Evolutionary conservation across 345 rosid genomes (phyloP).

Genomic region (Pistacia atlantica): DNA sequence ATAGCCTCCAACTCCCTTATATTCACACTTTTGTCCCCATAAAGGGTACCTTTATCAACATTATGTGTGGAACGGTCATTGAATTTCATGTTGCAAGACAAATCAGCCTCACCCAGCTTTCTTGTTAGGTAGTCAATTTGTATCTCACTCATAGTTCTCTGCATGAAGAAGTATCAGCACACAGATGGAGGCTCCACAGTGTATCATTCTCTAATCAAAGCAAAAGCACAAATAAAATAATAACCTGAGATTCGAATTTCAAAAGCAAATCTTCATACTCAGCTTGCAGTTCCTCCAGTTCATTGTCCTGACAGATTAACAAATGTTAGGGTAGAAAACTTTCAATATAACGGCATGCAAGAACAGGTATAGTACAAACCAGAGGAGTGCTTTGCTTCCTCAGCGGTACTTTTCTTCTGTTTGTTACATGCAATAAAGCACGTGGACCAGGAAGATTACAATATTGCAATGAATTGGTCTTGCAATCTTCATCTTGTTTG

Average conservation of each 20-base stretch:
- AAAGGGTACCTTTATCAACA: conserved; percentile 22
- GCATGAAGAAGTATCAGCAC: conserved; percentile 14
- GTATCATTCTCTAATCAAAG: neutral
- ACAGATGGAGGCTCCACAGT: neutral
- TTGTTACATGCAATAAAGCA: conserved; percentile 74
- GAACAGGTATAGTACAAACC: conserved; percentile 55
- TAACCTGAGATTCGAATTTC: conserved; percentile 71
- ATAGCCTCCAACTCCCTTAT: conserved; percentile 64
- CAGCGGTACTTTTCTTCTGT: conserved; percentile 64
- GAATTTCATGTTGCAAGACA: conserved; percentile 24
- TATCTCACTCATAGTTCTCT: conserved; percentile 65
- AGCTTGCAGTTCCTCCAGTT: conserved; percentile 44
- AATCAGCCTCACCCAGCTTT: conserved; percentile 48
- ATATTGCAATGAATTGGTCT: conserved; percentile 36
- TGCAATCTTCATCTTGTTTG: conserved; percentile 43
- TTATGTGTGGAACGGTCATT: conserved; percentile 24
- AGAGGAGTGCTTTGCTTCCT: conserved; percentile 50
- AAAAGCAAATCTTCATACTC: conserved; percentile 72
- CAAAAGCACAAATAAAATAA: conserved; percentile 17
- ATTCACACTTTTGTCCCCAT: conserved; percentile 39
- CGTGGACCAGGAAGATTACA: conserved; percentile 70
- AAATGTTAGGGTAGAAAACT: conserved; percentile 24
- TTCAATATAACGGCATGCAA: conserved; percentile 20
- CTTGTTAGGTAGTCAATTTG: conserved; percentile 66
- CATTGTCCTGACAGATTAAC: conserved; percentile 57